Evolutionary conservation across 1,139 yeast genomes (phyloP).

Genomic region (Kodamaea fungicola): DNA sequence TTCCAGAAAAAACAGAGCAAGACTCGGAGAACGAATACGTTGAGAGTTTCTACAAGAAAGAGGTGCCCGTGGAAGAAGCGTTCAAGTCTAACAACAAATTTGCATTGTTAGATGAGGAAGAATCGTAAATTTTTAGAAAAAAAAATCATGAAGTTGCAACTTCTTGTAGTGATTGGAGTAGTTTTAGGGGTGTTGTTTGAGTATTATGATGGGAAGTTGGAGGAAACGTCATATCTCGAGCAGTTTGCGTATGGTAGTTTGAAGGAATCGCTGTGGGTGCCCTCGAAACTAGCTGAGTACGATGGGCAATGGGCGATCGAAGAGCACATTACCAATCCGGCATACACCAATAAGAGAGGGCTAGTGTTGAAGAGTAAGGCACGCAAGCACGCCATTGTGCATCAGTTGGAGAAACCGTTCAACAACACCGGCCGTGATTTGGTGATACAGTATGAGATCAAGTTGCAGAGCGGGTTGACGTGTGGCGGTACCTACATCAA

Average conservation of each 20-base stretch:
- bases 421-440: conserved; percentile 58
- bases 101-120: conserved; percentile 49
- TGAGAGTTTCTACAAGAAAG: conserved; percentile 25
- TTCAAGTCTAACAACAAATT: conserved; percentile 35
- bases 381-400: conserved; percentile 75
- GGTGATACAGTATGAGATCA: conserved; percentile 86
- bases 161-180: too few species aligned
- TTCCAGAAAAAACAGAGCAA: conserved; percentile 21
- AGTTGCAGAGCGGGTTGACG: conserved; percentile 67
- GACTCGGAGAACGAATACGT: conserved; percentile 31
- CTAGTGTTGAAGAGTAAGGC: conserved; percentile 73
- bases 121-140: conserved; percentile 33
- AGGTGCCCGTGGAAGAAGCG: conserved; percentile 16
- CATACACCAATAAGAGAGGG: conserved; percentile 63
- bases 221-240: conserved; percentile 56
- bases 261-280: conserved; percentile 54
- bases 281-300: conserved; percentile 56
- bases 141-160: too few species aligned
- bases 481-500: conserved; percentile 93
- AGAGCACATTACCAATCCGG: conserved; percentile 49
- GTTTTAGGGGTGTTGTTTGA: too few species aligned
- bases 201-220: neutral
- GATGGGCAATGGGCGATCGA: conserved; percentile 75
- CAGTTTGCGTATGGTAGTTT: conserved; percentile 51
- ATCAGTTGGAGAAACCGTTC: conserved; percentile 51